Conservation (phyloP, 176 grass and related monocot genomes). For the Areca catechu region DNA sequence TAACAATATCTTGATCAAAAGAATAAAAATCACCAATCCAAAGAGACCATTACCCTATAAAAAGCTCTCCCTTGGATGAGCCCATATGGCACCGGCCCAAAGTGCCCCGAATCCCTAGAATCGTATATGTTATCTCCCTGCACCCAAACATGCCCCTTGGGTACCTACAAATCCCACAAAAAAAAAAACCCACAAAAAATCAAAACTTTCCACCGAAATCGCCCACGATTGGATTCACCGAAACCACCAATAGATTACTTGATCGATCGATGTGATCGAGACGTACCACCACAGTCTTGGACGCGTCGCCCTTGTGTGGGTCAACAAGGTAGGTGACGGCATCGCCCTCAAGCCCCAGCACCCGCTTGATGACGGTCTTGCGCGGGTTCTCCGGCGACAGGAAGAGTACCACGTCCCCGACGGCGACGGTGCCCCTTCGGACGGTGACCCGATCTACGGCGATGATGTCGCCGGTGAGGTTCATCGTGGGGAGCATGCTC, state of each 20-base stretch:
- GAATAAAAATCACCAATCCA: constrained; percentile 4
- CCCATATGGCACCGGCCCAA: constrained; percentile 61
- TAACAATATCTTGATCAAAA: background rate
- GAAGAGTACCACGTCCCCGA: constrained; percentile 59
- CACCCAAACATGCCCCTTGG: constrained; percentile 76
- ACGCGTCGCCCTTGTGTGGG: constrained; percentile 26
- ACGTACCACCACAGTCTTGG: constrained; percentile 58
- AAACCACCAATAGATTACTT: background rate
- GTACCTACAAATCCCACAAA: constrained; percentile 36
- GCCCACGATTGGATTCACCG: background rate
- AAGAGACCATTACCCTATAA: constrained; percentile 38
- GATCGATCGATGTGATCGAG: no score
- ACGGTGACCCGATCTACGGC: constrained; percentile 41
- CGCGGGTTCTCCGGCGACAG: constrained; percentile 69
- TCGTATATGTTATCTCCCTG: constrained; percentile 72
- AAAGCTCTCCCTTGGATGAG: constrained; percentile 64
- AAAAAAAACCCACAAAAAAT: background rate
- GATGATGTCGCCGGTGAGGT: constrained; percentile 60
- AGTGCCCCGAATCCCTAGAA: constrained; percentile 72
- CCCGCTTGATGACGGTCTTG: constrained; percentile 51
- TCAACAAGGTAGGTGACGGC: constrained; percentile 54
- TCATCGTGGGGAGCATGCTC: constrained; percentile 83
- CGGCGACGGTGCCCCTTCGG: constrained; percentile 18
- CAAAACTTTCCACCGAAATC: background rate
- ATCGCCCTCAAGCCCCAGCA: constrained; percentile 51